Base-by-base conservation (phyloP, 2,329 filamentous ascomycete genomes). In the Hansfordia pulvinata region DNA sequence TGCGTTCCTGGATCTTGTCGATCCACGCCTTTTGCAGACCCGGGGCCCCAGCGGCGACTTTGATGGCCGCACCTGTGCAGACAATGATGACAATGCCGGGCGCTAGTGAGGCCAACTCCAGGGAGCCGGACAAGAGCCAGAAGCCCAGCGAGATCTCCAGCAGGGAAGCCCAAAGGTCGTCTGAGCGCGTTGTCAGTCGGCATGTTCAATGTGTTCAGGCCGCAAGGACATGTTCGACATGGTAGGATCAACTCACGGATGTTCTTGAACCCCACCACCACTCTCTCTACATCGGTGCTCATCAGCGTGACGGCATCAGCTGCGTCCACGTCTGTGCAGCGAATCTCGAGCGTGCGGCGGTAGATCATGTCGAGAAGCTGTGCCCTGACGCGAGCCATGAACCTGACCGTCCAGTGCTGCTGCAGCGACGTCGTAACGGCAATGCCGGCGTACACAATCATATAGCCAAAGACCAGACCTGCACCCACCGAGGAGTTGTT, bases 401-500 rank as follows among this genome's bases (percentile, higher is more conserved):
- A 17, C 23, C 11, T 24, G 23, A 16, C 15, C 5, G 23, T 16
- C 6, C 14, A 16, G 12, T 16, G 23, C 14, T 24, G 11, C 4
- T 17, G 23, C 6, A 14, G 13, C 23, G 14, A 24, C 11, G 23
- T 24, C 23, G 15, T 24, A 24, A 24, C 23, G 6, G 23, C 23
- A n/a, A 24, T 16, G 11, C 23, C 23, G 6, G 17, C 14, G 12
- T 24, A 24, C 6, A 24, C 23, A 5, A 24, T 16, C 6, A 24
- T 17, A n/a, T 24, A 24, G 6, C 14, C 23, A 17, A 14, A 14
- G 17, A 24, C 17, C 10, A 15, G n/a, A 12, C 26, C 7, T 13
- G 1, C 49, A 42, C 17, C 51, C 49, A 1, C 46, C 49, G 5
- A 44, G 17, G 15, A 46, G 46, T 11, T 19, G 17, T 30, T 35